A percentile compares a stretch with the other conserved stretches of the same genome.
These are phyloP conservation scores for Selaginella tamariscina DNA, from an alignment of 75 land plant species.

Conservation along the genomic window DNA sequence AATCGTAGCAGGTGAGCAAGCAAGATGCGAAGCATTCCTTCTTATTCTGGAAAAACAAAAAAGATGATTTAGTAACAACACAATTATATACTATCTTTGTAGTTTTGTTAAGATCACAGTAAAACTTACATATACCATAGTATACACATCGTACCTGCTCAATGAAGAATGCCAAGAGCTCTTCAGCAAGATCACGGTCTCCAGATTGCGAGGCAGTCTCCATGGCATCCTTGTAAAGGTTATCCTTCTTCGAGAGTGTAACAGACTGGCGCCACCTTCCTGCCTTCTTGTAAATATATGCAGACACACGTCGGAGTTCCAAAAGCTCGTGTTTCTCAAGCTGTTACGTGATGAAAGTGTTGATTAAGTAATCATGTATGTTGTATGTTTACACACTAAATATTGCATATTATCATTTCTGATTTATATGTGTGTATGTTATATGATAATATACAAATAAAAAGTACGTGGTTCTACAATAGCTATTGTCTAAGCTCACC, in stretches of 20 bases:
- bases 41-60: constrained; percentile 53
- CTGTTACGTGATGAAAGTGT: constrained; percentile 23
- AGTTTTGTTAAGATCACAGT: too few species aligned
- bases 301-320: constrained; percentile 90
- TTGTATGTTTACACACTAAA: too few species aligned
- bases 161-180: constrained; percentile 85
- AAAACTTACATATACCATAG: too few species aligned
- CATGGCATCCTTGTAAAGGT: constrained; percentile 96
- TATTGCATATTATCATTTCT: too few species aligned
- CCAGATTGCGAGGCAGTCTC: constrained; percentile 94
- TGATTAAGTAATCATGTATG: background rate
- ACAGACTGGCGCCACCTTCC: constrained; percentile 97
- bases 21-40: constrained; percentile 98
- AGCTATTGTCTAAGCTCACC: too few species aligned
- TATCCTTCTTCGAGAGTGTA: constrained; percentile 92
- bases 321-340: constrained; percentile 97
- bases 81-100: background rate
- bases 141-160: constrained; percentile 51
- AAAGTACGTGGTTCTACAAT: background rate
- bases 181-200: constrained; percentile 91
- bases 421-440: too few species aligned
- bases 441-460: background rate
- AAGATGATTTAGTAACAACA: constrained; percentile 1
- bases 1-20: constrained; percentile 87
- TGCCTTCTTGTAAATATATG: constrained; percentile 93